phyloP scores from a whole-genome alignment of 306 rosid genomes.

The Amphicarpaea edgeworthii region DNA sequence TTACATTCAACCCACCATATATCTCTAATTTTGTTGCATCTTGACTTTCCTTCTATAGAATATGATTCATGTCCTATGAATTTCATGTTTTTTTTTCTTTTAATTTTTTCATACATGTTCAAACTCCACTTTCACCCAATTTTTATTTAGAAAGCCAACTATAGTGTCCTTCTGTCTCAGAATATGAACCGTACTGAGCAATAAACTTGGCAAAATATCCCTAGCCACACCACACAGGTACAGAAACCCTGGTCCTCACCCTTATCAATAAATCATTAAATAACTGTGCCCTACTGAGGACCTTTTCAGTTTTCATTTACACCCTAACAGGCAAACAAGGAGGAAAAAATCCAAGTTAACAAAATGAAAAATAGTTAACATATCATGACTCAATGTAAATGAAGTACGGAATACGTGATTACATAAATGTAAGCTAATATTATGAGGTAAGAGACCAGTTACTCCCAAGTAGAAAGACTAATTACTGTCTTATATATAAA shows the following conservation, averaged over 20 bases:
- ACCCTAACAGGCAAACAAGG: not conserved
- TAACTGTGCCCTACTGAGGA: constrained; percentile 8
- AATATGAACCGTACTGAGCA: not conserved
- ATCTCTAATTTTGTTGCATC: too few relatives aligned
- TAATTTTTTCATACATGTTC: not conserved
- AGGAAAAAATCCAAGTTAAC: not conserved
- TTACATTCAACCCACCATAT: too few relatives aligned
- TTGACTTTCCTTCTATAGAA: not conserved
- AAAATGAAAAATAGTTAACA: not conserved
- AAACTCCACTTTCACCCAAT: not conserved
- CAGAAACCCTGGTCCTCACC: not conserved
- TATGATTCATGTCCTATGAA: not conserved
- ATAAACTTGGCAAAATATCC: not conserved
- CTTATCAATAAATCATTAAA: not conserved
- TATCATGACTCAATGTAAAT: too few relatives aligned
- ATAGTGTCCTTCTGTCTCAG: not conserved
- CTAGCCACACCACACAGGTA: not conserved
- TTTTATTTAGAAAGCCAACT: constrained; percentile 2
- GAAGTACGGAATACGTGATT: too few relatives aligned
- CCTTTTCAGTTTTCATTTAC: constrained; percentile 6
- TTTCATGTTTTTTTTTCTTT: not conserved
- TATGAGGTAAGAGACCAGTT: too few relatives aligned
- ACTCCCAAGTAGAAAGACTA: too few relatives aligned
- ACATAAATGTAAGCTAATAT: too few relatives aligned
- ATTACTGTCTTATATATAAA: too few relatives aligned